phyloP scores from a whole-genome alignment of 2,329 filamentous ascomycete species.

The Coniosporium tulheliwenetii region DNA sequence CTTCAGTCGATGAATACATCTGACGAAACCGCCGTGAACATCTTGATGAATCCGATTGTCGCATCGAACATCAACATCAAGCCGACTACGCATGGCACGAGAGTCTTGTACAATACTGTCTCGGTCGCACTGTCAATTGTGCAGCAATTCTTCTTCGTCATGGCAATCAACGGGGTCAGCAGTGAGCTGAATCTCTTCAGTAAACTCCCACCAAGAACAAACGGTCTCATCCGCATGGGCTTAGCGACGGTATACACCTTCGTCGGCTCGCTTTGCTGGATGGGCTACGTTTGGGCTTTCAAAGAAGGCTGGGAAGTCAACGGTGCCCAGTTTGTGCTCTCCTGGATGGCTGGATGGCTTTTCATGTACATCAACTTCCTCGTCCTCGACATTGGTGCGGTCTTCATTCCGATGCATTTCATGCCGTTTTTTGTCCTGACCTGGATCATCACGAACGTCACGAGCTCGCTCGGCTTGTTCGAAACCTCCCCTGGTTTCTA shows the following conservation, averaged over 20 bases:
- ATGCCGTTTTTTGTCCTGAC: constrained; percentile 29
- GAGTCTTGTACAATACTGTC: constrained; percentile 29
- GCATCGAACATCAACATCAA: constrained; percentile 22
- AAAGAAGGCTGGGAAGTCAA: constrained; percentile 22
- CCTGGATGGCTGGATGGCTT: constrained; percentile 29
- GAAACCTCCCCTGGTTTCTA: constrained; percentile 27
- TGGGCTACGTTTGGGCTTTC: constrained; percentile 30
- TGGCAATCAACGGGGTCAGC: constrained; percentile 28
- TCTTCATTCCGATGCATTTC: constrained; percentile 22
- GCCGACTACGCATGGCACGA: constrained; percentile 23
- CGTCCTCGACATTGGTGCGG: constrained; percentile 26
- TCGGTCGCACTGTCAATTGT: constrained; percentile 29
- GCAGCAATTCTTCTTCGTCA: constrained; percentile 33
- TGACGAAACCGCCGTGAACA: constrained; percentile 16
- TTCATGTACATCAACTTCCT: constrained; percentile 29
- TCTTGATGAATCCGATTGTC: constrained; percentile 23
- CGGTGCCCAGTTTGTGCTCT: constrained; percentile 24
- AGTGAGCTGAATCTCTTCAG: constrained; percentile 21
- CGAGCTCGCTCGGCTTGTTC: constrained; percentile 26
- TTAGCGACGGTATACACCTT: constrained; percentile 23
- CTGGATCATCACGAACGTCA: constrained; percentile 29
- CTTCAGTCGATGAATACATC: constrained; percentile 9
- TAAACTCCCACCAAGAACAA: constrained; percentile 13
- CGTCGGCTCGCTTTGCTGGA: constrained; percentile 22
- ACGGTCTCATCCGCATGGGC: constrained; percentile 17